A percentile compares a stretch with the other conserved stretches of the same genome.
Conservation (phyloP, 805 yeast species). For the Saturnispora saitoi region DNA sequence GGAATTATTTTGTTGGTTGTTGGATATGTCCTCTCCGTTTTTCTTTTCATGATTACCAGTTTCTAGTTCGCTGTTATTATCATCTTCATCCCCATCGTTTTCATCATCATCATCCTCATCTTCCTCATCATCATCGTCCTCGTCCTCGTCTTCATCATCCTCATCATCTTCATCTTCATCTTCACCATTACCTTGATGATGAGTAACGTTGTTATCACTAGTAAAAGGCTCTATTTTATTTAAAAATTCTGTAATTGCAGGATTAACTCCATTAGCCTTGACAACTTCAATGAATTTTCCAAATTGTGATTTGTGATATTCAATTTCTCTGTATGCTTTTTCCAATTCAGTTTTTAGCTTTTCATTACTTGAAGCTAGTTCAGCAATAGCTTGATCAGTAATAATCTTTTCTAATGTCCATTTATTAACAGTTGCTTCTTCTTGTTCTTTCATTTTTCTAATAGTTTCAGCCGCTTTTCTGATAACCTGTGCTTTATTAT, state of each 20-base stretch:
- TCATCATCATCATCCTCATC: neutral
- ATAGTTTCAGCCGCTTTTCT: conserved; percentile 87
- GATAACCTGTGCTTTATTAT: conserved; percentile 85
- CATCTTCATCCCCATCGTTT: neutral
- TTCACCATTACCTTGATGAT: neutral
- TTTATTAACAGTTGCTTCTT: conserved; percentile 81
- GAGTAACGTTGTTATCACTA: neutral
- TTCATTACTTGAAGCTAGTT: conserved; percentile 77
- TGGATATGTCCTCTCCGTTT: neutral
- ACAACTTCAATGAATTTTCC: conserved; percentile 9
- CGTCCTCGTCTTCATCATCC: conserved; percentile 1
- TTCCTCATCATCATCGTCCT: neutral
- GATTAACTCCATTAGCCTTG: conserved; percentile 9
- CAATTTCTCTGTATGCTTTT: conserved; percentile 86
- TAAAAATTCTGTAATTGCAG: conserved; percentile 11
- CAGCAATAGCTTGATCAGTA: conserved; percentile 85
- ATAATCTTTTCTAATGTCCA: conserved; percentile 90
- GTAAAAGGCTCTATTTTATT: conserved; percentile 4
- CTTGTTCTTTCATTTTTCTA: conserved; percentile 81
- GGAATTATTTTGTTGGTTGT: neutral
- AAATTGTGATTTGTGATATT: conserved; percentile 58
- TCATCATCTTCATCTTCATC: conserved; percentile 5
- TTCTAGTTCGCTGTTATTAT: neutral
- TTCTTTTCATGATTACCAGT: neutral
- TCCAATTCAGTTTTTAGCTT: conserved; percentile 82